Evolutionary conservation across 176 grass and related monocot genomes (phyloP), one percentile per base, ranked within the genome.

Genomic region (Poa pratensis): DNA sequence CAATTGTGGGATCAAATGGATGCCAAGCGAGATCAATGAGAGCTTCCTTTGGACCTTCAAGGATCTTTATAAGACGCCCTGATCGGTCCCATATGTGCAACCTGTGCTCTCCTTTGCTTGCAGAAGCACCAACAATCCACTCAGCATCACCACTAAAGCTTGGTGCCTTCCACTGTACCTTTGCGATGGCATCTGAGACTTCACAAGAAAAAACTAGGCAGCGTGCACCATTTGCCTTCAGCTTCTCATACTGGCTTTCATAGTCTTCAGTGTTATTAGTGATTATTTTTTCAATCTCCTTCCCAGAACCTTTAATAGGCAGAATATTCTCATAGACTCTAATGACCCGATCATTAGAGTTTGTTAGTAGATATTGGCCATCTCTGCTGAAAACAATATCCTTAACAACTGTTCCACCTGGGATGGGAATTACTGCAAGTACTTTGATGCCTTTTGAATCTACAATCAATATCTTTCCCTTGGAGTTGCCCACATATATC

Each of bases 11-110:
- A 51, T 89, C 84, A 63, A 95, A 64, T 83, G 93, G 96, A 90
- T 99, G 96, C 96, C 96, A 99, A 18, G 91, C 91, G 73, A 99
- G 84, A 94, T 94, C 94, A 30, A 97, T 97, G 35, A 94, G 74
- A 65, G 92, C 92, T 92, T 96, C 94, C 59, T 99, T 99, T 81
- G 93, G 96, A 80, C 96, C 96, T 91, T 99, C 96, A 74, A 99
- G 92, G 32, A 99, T 95, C 86, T 99, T 99, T 57, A 99, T 88
- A 75, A 99, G 91, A 80, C 90, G 91, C 35, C 96, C 96, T 69
- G 87, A 68, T 81, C 92, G 85, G 79, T 92, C 82, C 96, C 96
- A 99, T 76, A 99, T 94, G 83, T 96, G 93, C 69, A 99, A 80
- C 58, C 91, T 94, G 78, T 96, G 96, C 82, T 99, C 96, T 73